A percentile compares a stretch with the other conserved stretches of the same genome.
phyloP scores from a whole-genome alignment of 2,329 filamentous ascomycete species.

The Hymenoscyphus occultus region DNA sequence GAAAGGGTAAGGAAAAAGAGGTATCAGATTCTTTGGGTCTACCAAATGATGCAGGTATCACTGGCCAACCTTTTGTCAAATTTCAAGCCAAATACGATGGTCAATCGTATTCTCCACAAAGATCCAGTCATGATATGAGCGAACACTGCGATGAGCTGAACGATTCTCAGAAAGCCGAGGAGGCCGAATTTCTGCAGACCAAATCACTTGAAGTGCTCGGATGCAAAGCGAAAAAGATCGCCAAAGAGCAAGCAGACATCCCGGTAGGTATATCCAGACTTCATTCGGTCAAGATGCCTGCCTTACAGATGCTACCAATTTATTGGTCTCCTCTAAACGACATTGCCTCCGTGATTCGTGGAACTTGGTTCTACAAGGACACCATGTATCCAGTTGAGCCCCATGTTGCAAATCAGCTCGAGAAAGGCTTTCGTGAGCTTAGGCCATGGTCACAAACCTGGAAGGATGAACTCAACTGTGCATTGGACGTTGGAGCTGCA shows the following conservation, averaged over 20 bases:
- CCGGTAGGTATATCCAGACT: slow-evolving; percentile 87
- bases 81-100: slow-evolving; percentile 34
- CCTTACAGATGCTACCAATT: slow-evolving; percentile 87
- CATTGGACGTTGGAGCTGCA: slow-evolving; percentile 81
- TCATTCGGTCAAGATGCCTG: slow-evolving; percentile 81
- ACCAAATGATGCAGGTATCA: slow-evolving; percentile 39
- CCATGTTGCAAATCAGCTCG: slow-evolving; percentile 83
- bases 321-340: slow-evolving; percentile 97
- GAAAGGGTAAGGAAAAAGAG: background rate
- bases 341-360: slow-evolving; percentile 74
- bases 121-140: slow-evolving; percentile 9
- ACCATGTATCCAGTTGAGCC: slow-evolving; percentile 89
- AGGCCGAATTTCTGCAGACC: slow-evolving; percentile 21
- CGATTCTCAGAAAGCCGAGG: slow-evolving; percentile 16
- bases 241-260: slow-evolving; percentile 50
- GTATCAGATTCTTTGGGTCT: background rate
- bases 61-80: slow-evolving; percentile 47
- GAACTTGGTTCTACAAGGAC: slow-evolving; percentile 97
- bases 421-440: slow-evolving; percentile 84
- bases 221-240: slow-evolving; percentile 35
- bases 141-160: slow-evolving; percentile 1
- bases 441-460: slow-evolving; percentile 89
- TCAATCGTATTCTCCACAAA: slow-evolving; percentile 6
- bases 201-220: slow-evolving; percentile 24
- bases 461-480: slow-evolving; percentile 86